A percentile compares a stretch with the other conserved stretches of the same genome.
These are phyloP conservation scores for Rhizophora mangle DNA, from an alignment of 345 rosid species.

Conservation along the genomic window DNA sequence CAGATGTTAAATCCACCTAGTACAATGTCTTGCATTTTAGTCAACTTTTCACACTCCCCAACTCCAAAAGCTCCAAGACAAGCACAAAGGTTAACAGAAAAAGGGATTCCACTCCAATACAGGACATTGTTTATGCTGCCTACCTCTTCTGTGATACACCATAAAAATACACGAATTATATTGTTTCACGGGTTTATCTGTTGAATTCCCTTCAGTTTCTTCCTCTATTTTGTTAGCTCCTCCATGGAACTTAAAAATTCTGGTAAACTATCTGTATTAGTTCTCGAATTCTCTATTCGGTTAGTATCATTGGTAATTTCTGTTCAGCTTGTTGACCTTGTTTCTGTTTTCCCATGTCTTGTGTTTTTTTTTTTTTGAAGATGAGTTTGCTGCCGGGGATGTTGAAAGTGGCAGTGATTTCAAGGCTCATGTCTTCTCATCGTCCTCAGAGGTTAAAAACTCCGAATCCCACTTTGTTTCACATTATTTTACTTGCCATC, in stretches of 20 bases:
- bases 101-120: constrained; percentile 9
- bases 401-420: constrained; percentile 33
- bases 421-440: constrained; percentile 55
- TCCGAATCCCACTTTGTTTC: neutral
- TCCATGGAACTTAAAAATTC: constrained; percentile 23
- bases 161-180: neutral
- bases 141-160: neutral
- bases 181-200: neutral
- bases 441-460: constrained; percentile 54
- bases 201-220: neutral
- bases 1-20: neutral
- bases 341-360: constrained; percentile 1
- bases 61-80: constrained; percentile 16
- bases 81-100: neutral
- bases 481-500: neutral
- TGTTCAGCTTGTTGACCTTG: constrained; percentile 8
- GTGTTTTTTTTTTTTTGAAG: constrained; percentile 16
- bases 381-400: constrained; percentile 29
- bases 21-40: neutral
- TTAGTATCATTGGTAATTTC: neutral
- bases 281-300: neutral
- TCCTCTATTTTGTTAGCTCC: neutral
- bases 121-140: neutral
- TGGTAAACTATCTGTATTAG: constrained; percentile 14
- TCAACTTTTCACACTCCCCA: neutral